Base-by-base conservation (phyloP, 2,329 filamentous ascomycete genomes). In the Fusarium tjaetaba region DNA sequence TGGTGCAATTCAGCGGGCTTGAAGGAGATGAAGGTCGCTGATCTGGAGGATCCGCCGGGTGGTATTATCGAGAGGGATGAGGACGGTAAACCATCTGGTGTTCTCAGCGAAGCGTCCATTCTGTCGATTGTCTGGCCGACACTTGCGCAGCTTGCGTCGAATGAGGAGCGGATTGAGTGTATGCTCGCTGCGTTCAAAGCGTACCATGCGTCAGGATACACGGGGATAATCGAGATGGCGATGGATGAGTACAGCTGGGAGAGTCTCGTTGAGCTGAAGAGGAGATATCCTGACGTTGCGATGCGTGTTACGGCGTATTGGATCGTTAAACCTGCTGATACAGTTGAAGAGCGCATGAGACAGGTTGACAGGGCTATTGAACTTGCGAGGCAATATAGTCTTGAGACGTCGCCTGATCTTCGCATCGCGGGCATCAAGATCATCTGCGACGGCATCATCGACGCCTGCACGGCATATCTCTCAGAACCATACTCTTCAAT, bases 371-470 rank as follows among this genome's bases (percentile, higher is more conserved):
- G 84, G 7, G 87, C 86, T 0, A 85, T 87, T 43, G 84, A 85
- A 61, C 76, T 89, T 9, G 41, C 81, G 81, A 24, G 65, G 61
- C 11, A 61, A 59, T 82, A 80, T 71, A 83, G 80, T 68, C 79
- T 78, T 14, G 73, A 79, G 16, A 81, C 75, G 0, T 82, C 81
- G 3, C 82, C 83, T 0, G 82, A 85, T 60, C 75, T 85, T 61
- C 86, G 87, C 14, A 81, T 92, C 24, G 86, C 87, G 0, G 90
- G 90, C 14, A 88, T 91, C 80, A 92, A 92, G 78, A 79, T 91
- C 46, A 89, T 92, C 62, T 88, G 86, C 75, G 90, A 92, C 72
- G 90, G 90, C 16, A 88, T 91, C 51, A 84, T 92, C 55, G 90
- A 92, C 72, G 88, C 87, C 1, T 92, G 89, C 79, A 91, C 90